phyloP scores from a whole-genome alignment of 78 protist species.

The Pigoraptor vietnamica region DNA sequence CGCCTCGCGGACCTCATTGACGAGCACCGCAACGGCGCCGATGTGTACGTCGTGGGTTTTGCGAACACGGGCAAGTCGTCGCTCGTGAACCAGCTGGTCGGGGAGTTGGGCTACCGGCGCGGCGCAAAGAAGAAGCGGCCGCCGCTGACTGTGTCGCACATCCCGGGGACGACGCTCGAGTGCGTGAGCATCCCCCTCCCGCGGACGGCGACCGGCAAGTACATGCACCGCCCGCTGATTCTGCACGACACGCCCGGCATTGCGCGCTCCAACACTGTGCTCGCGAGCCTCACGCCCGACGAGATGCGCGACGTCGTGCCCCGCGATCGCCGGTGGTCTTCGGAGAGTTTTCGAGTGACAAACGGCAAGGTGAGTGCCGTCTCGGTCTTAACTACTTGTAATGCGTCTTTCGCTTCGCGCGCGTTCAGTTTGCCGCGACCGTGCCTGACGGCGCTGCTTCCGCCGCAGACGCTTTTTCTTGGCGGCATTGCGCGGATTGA shows the following conservation, averaged over 20 bases:
- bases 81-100: not conserved
- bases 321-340: not conserved
- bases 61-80: not conserved
- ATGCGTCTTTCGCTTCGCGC: not conserved
- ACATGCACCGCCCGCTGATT: not conserved
- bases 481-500: not conserved
- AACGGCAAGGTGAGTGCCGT: not conserved
- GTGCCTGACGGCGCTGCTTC: not conserved
- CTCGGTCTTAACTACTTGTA: not conserved
- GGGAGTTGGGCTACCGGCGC: not conserved
- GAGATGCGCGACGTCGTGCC: not conserved
- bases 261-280: not conserved
- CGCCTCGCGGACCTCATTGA: not conserved
- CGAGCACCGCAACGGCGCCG: not conserved
- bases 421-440: not conserved
- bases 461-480: not conserved
- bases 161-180: not conserved
- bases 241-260: not conserved
- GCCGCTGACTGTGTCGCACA: not conserved
- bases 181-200: not conserved
- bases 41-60: not conserved
- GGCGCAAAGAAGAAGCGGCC: not conserved
- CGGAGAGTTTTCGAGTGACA: not conserved
- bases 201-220: not conserved
- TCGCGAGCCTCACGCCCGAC: not conserved